Base-by-base conservation (phyloP, 257 asterid genomes). In the Solanum rostratum region DNA sequence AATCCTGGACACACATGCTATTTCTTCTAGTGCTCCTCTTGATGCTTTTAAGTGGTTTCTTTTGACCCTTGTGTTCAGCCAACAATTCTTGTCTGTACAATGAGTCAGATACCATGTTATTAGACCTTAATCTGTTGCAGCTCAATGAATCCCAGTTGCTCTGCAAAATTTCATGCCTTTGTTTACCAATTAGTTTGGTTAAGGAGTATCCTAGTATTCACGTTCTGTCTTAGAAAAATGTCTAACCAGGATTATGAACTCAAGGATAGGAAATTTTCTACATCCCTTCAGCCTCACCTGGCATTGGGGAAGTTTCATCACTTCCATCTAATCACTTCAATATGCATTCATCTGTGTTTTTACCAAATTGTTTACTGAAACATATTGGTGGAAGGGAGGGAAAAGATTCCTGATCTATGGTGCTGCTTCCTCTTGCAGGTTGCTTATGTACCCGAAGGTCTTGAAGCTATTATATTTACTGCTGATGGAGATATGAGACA, bases 401-500 rank as follows among this genome's bases (percentile, higher is more conserved):
- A 12, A 79, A 60, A 46, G 50, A 68, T 41, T 37, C 80, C 52
- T 27, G 22, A 43, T 43, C 59, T 49, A 49, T 16, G 12, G 33
- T 12, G n/a, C 22, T 86, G 73, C 20, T 27, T 65, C 60, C 6
- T 57, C 86, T 27, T 82, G 79, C 87, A 97, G 99, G 97, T 97
- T 62, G 93, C 98, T 80, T 97, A 95, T 90, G 97, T 87, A 82
- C 98, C 98, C 1, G 98, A 97, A 90, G 99, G 99, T 79, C 98
- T 97, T 85, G 99, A 95, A 87, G 98, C 99, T 22, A 91, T 97
- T 84, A 95, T 97, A 84, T 97, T 97, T 90, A 95, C 99, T 33
- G 98, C 99, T 82, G 98, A 97, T 91, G 99, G 99, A 81, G 99
- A 97, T 84, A 97, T 95, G 99, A 91, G 98, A 84, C 99, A 97